Base-by-base conservation (phyloP, 2,329 filamentous ascomycete species). In the Phialophora macrospora region DNA sequence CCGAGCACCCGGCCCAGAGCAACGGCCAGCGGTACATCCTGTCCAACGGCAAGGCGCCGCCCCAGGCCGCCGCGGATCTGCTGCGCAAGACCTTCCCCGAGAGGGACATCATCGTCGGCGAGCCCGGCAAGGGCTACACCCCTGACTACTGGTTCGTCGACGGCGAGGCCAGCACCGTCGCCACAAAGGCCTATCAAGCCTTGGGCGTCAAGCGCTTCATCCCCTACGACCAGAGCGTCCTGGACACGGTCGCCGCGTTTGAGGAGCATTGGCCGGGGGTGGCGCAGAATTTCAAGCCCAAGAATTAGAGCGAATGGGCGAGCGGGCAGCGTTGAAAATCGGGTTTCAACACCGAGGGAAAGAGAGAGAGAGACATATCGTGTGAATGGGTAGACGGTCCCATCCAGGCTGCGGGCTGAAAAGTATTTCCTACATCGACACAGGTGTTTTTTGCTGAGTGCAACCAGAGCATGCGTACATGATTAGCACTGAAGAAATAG, bases 21-120 rank as follows among this genome's bases (percentile, higher is more conserved):
- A 54, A 67, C 48, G 70, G 70, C 6, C 59, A 71, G 63, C 51
- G 72, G 5, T 73, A 73, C 41, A 48, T 71, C 2, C 22, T 68
- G 12, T 60, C 63, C 3, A 71, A 70, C 48, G 72, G 72, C 56
- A 71, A 68, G 56, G 72, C 69, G 0, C 69, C 72, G 26, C 71
- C 71, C 4, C 72, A 73, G 52, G 72, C 71, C 5, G 62, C 66
- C 28, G 71, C 70, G 5, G 72, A 73, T 49, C 34, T 71, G 22
- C 20, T 73, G 60, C 58, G 71, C 8, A 55, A 65, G 57, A 58
- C 22, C 17, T 68, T 67, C 34, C 64, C 64, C 1, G 67, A 71
- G 1, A 56, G 70, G 30, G 69, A 63, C 49, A 70, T 73, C 62
- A 44, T 71, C 22, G 56, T 67, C 17, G 70, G 69, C 12, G 52